Evolutionary conservation across 1,139 yeast species (phyloP).

Genomic region (Debaryomyces sp.): DNA sequence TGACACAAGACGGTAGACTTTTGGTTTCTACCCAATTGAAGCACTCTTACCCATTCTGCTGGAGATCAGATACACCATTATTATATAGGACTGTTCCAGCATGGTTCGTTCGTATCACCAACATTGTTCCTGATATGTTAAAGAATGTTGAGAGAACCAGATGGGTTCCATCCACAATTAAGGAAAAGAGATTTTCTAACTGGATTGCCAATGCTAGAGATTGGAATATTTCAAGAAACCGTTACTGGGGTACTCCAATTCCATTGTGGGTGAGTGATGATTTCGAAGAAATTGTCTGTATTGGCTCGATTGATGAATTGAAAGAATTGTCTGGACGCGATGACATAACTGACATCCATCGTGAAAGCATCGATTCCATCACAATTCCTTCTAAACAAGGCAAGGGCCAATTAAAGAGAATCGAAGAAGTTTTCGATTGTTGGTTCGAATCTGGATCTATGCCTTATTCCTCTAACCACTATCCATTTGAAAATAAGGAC

Average conservation of each 20-base stretch:
- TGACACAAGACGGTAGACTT: conserved; percentile 77
- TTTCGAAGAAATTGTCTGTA: conserved; percentile 86
- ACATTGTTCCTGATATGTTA: conserved; percentile 86
- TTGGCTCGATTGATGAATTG: conserved; percentile 88
- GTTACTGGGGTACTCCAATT: conserved; percentile 99
- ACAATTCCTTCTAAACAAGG: conserved; percentile 92
- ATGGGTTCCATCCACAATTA: conserved; percentile 92
- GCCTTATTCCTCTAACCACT: conserved; percentile 98
- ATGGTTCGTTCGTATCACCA: conserved; percentile 93
- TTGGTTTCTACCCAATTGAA: conserved; percentile 79
- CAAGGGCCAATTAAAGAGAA: conserved; percentile 82
- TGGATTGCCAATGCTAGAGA: conserved; percentile 99
- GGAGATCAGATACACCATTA: conserved; percentile 99
- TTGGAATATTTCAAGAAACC: conserved; percentile 97
- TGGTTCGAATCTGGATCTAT: conserved; percentile 99
- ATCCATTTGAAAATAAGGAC: conserved; percentile 87
- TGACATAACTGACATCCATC: conserved; percentile 87
- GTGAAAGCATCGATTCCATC: conserved; percentile 87
- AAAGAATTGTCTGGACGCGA: conserved; percentile 78
- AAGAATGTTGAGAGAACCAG: conserved; percentile 80
- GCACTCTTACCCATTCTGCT: conserved; percentile 98
- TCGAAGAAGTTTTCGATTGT: conserved; percentile 98
- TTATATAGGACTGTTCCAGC: conserved; percentile 96
- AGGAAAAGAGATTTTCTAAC: conserved; percentile 93
- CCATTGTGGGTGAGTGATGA: conserved; percentile 98